These are phyloP conservation scores for Coprinellus micaceus DNA, from an alignment of 768 basidiomycete genomes.

Conservation along the genomic window DNA sequence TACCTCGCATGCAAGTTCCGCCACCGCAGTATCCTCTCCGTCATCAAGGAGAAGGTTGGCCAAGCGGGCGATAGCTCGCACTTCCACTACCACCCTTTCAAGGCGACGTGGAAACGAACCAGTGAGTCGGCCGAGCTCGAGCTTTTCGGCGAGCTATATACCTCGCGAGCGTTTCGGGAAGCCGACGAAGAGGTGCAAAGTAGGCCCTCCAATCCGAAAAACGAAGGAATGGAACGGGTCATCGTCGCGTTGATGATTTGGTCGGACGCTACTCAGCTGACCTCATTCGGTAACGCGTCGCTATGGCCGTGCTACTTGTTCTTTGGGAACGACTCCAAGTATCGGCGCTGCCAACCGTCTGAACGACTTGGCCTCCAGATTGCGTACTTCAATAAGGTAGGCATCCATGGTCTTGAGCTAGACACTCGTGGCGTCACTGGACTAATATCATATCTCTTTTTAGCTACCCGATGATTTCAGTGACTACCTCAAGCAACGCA, in stretches of 20 bases:
- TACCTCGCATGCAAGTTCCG: slow-evolving; percentile 1
- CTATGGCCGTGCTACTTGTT: slow-evolving; percentile 41
- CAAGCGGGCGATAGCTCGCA: not conserved
- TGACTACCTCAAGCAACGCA: not conserved
- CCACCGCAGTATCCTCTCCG: not conserved
- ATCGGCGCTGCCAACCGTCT: slow-evolving; percentile 24
- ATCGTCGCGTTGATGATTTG: slow-evolving; percentile 10
- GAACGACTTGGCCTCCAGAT: slow-evolving; percentile 32
- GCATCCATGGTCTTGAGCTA: too few species aligned
- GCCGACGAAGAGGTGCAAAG: slow-evolving; percentile 12
- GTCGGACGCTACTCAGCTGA: slow-evolving; percentile 20
- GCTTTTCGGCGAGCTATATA: slow-evolving; percentile 20
- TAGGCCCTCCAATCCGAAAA: slow-evolving; percentile 7
- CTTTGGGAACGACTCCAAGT: slow-evolving; percentile 40
- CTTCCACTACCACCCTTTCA: slow-evolving; percentile 23
- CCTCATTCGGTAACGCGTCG: slow-evolving; percentile 27
- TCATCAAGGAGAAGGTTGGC: slow-evolving; percentile 3
- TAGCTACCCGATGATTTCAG: not conserved
- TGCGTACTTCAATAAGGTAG: slow-evolving; percentile 36
- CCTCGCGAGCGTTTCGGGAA: slow-evolving; percentile 14
- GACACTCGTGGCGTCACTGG: too few species aligned
- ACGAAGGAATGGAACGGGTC: slow-evolving; percentile 11
- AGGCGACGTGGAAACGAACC: slow-evolving; percentile 21
- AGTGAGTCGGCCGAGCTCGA: slow-evolving; percentile 10
- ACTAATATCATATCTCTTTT: too few species aligned